phyloP scores from a whole-genome alignment of 1,139 yeast genomes.

The Hansenula lynferdii region DNA sequence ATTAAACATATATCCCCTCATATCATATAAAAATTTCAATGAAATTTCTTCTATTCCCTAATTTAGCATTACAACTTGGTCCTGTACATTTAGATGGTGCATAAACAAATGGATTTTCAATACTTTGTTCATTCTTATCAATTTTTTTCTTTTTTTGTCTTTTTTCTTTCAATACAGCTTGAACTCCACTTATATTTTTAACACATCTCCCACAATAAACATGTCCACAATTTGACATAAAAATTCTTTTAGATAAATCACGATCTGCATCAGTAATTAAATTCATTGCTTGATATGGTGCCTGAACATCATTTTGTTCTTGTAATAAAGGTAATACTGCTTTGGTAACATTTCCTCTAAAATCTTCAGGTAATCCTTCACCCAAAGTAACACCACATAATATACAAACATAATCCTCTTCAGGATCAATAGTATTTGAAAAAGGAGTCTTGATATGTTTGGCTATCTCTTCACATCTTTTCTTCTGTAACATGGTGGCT shows the following conservation, averaged over 20 bases:
- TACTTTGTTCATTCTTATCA: slow-evolving; percentile 23
- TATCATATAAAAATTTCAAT: slow-evolving; percentile 8
- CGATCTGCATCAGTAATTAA: slow-evolving; percentile 50
- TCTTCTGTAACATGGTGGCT: slow-evolving; percentile 24
- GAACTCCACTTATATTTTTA: slow-evolving; percentile 45
- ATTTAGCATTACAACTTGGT: slow-evolving; percentile 32
- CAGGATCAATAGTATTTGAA: slow-evolving; percentile 26
- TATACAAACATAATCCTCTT: slow-evolving; percentile 46
- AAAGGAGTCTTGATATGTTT: slow-evolving; percentile 26
- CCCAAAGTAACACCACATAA: slow-evolving; percentile 70
- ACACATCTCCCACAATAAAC: slow-evolving; percentile 85
- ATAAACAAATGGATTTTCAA: slow-evolving; percentile 40
- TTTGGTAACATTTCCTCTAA: slow-evolving; percentile 26
- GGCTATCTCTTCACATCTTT: slow-evolving; percentile 14
- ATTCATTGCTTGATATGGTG: slow-evolving; percentile 61
- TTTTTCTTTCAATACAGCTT: slow-evolving; percentile 7
- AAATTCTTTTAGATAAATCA: slow-evolving; percentile 63
- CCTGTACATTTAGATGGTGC: slow-evolving; percentile 48
- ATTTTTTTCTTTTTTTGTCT: slow-evolving; percentile 7
- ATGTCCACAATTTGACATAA: slow-evolving; percentile 76
- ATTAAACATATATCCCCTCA: no score
- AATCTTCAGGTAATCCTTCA: slow-evolving; percentile 59
- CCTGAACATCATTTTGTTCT: slow-evolving; percentile 34
- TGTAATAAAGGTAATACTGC: slow-evolving; percentile 25
- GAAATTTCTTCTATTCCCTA: slow-evolving; percentile 30